Conservation (phyloP, 768 basidiomycete species). For the Clitopilus passeckerianus region DNA sequence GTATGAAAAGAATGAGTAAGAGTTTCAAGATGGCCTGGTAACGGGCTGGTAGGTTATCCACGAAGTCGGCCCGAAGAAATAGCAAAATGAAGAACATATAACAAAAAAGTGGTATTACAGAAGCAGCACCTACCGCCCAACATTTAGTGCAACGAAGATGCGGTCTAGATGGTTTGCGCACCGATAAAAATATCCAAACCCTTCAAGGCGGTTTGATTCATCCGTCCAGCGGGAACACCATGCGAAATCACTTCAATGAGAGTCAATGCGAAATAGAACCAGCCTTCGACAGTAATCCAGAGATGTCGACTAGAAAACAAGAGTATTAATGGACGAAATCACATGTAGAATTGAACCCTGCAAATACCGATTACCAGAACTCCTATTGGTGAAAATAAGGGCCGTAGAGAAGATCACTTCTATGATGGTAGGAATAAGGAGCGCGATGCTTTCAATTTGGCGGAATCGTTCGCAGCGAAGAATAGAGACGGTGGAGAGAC, state of each 20-base stretch:
- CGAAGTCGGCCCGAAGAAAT: constrained; percentile 46
- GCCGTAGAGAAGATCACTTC: constrained; percentile 57
- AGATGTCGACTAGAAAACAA: constrained; percentile 41
- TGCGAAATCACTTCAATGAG: constrained; percentile 59
- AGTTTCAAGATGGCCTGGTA: constrained; percentile 39
- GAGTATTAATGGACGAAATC: neutral
- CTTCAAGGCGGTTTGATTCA: constrained; percentile 40
- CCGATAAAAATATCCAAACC: constrained; percentile 58
- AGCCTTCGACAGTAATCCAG: constrained; percentile 58
- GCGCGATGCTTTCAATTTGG: constrained; percentile 35
- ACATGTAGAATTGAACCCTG: neutral
- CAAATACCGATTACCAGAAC: constrained; percentile 40
- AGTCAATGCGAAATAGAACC: constrained; percentile 53
- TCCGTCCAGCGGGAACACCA: constrained; percentile 45
- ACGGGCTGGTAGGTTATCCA: constrained; percentile 46
- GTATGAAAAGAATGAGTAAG: constrained; percentile 48
- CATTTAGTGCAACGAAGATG: constrained; percentile 7
- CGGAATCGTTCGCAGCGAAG: constrained; percentile 64
- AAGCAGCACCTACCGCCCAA: constrained; percentile 36
- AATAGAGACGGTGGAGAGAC: constrained; percentile 65
- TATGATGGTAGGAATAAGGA: constrained; percentile 60
- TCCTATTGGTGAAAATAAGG: constrained; percentile 45
- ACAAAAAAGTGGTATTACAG: constrained; percentile 61
- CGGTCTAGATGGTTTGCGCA: constrained; percentile 24
- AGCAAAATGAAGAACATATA: constrained; percentile 61